Conservation (phyloP, 768 basidiomycete genomes). For the Cubamyces lactineus region DNA sequence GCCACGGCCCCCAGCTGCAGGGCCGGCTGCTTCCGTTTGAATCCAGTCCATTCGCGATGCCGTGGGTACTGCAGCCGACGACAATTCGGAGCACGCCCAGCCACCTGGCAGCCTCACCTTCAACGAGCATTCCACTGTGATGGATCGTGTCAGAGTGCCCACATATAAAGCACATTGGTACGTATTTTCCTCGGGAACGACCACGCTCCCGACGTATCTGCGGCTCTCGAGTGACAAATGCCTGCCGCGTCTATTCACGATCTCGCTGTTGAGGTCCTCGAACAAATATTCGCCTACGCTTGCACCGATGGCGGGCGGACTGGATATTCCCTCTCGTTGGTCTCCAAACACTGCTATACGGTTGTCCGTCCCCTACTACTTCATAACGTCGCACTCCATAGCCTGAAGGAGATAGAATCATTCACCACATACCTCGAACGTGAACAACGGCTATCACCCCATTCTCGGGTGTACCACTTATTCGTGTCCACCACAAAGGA, state of each 20-base stretch:
- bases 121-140: too few species aligned
- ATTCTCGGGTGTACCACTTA: background rate
- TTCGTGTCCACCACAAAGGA: slow-evolving; percentile 3
- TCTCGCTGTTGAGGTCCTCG: slow-evolving; percentile 32
- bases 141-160: too few species aligned
- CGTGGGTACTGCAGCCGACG: too few species aligned
- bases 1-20: too few species aligned
- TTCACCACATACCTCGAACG: background rate
- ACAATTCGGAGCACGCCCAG: too few species aligned
- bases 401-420: slow-evolving; percentile 20
- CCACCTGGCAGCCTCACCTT: too few species aligned
- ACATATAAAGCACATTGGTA: too few species aligned
- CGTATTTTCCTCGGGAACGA: too few species aligned
- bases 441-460: background rate
- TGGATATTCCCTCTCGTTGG: slow-evolving; percentile 33
- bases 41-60: too few species aligned
- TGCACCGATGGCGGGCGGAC: slow-evolving; percentile 36
- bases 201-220: too few species aligned
- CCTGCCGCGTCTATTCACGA: slow-evolving; percentile 5
- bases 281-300: slow-evolving; percentile 31
- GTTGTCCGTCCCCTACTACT: slow-evolving; percentile 29
- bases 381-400: slow-evolving; percentile 32
- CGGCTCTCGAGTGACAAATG: background rate
- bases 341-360: slow-evolving; percentile 32
- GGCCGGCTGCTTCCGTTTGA: too few species aligned